Conservation (phyloP, 495 filamentous ascomycete genomes). For the Aspergillus leporis region DNA sequence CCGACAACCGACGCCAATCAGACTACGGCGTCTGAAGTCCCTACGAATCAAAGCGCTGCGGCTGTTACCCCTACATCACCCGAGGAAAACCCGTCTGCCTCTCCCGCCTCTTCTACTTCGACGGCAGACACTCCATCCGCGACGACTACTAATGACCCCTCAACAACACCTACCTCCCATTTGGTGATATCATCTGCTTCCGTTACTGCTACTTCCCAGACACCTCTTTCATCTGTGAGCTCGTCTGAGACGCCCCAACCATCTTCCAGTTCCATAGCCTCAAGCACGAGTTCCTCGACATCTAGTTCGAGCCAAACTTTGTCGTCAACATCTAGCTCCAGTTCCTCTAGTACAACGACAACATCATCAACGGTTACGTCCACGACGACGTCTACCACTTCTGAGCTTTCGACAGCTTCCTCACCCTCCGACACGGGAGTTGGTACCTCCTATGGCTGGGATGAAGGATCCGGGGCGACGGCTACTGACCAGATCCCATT, state of each 20-base stretch:
- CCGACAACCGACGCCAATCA: neutral
- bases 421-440: slow-evolving; percentile 1
- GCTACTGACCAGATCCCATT: slow-evolving; percentile 6
- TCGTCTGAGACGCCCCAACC: slow-evolving; percentile 1
- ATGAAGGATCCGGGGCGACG: slow-evolving; percentile 7
- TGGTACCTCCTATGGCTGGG: slow-evolving; percentile 4
- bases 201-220: slow-evolving; percentile 8
- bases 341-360: slow-evolving; percentile 2
- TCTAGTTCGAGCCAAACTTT: slow-evolving; percentile 4
- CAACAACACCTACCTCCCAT: slow-evolving; percentile 5
- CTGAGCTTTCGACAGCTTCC: neutral
- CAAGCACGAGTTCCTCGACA: slow-evolving; percentile 3
- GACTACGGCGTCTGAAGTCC: neutral
- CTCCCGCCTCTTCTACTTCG: slow-evolving; percentile 15
- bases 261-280: slow-evolving; percentile 10
- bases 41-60: slow-evolving; percentile 6
- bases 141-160: slow-evolving; percentile 8
- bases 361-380: slow-evolving; percentile 15
- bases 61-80: slow-evolving; percentile 1
- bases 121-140: slow-evolving; percentile 16
- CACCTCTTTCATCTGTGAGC: slow-evolving; percentile 1
- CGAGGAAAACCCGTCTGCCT: slow-evolving; percentile 3
- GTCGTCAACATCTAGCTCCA: slow-evolving; percentile 6
- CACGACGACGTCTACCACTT: slow-evolving; percentile 8
- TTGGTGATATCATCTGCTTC: slow-evolving; percentile 10